Base-by-base conservation (phyloP, 2,329 filamentous ascomycete genomes). In the Ophiostoma quercus region DNA sequence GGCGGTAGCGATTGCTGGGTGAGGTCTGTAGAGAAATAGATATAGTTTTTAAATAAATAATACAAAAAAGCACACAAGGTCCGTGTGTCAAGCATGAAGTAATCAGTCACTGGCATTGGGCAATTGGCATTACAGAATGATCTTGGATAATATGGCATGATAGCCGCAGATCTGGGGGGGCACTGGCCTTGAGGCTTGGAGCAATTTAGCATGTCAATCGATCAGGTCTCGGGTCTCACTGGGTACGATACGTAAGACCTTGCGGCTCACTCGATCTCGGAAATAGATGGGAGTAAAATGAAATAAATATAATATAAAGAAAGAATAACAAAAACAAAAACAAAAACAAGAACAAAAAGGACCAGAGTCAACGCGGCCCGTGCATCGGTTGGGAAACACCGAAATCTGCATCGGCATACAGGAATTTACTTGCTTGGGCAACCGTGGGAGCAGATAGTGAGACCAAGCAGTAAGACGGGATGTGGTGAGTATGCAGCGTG, bases 361-460 rank as follows among this genome's bases (percentile, higher is more conserved):
- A 29, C 51, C 51, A 25, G 60, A 63, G 60, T 34, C 60, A 25
- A 57, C 51, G 51, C 32, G 60, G 32, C 60, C 60, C 29, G 60
- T 63, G 29, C 60, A 63, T 63, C 60, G 60, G 57, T 63, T 63
- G 29, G 60, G 60, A 19, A 63, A 63, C 60, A 63, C 60, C 60
- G 60, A 63, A 63, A 63, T 63, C 60, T 63, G 60, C 60, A 63
- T 63, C 60, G 25, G 60, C 60, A 63, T 63, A 25, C 51, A 22
- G 9, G n/a, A 47, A 47, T 47, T 7, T 47, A 47, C 43, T 7
- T 57, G 51, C 51, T 57, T 57, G 51, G 51, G 51, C 51, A 25
- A 57, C 43, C 43, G 43, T 47, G 43, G 43, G 16, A 47, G 16
- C 19, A n/a, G 43, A 47, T 47, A 47, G 43, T 47, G 43, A 47